These are phyloP conservation scores for Wickerhamiella occidentalis DNA, from an alignment of 805 yeast genomes.

Conservation along the genomic window DNA sequence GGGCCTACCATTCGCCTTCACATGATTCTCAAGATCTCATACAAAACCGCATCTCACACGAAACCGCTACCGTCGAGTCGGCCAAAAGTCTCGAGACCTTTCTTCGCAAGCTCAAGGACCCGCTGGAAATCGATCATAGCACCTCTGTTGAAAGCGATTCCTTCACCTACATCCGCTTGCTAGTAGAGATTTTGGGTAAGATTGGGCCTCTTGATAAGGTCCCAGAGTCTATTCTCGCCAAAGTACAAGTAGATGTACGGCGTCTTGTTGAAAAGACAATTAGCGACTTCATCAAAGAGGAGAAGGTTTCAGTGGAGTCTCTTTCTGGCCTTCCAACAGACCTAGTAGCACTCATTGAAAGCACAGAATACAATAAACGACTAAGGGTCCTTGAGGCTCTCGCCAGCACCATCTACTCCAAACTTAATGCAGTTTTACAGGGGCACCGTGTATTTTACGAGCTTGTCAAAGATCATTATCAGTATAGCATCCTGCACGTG, in stretches of 20 bases:
- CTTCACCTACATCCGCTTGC: slow-evolving; percentile 40
- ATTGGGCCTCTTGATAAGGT: slow-evolving; percentile 51
- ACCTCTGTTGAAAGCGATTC: slow-evolving; percentile 32
- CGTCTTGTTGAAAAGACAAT: slow-evolving; percentile 48
- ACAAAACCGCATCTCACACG: slow-evolving; percentile 4
- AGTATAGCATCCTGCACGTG: slow-evolving; percentile 32
- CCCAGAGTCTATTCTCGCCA: slow-evolving; percentile 40
- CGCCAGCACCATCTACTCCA: slow-evolving; percentile 57
- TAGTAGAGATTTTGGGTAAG: slow-evolving; percentile 46
- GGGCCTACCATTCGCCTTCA: slow-evolving; percentile 18
- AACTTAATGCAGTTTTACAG: slow-evolving; percentile 51
- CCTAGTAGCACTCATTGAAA: slow-evolving; percentile 16
- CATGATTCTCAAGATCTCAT: slow-evolving; percentile 6
- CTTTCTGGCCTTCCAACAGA: slow-evolving; percentile 11
- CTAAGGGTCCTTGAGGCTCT: slow-evolving; percentile 54
- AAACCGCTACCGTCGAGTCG: neutral
- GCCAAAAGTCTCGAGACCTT: slow-evolving; percentile 10
- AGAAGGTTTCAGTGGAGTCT: slow-evolving; percentile 6
- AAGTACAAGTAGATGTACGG: slow-evolving; percentile 51
- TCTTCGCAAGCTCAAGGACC: slow-evolving; percentile 12
- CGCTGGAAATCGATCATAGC: slow-evolving; percentile 11
- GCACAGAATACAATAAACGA: slow-evolving; percentile 13
- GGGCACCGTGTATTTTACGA: slow-evolving; percentile 56
- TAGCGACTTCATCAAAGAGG: slow-evolving; percentile 46
- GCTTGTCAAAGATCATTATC: slow-evolving; percentile 28